Evolutionary conservation across 179 eudicot species (phyloP).

Genomic region (Vitellaria paradoxa): DNA sequence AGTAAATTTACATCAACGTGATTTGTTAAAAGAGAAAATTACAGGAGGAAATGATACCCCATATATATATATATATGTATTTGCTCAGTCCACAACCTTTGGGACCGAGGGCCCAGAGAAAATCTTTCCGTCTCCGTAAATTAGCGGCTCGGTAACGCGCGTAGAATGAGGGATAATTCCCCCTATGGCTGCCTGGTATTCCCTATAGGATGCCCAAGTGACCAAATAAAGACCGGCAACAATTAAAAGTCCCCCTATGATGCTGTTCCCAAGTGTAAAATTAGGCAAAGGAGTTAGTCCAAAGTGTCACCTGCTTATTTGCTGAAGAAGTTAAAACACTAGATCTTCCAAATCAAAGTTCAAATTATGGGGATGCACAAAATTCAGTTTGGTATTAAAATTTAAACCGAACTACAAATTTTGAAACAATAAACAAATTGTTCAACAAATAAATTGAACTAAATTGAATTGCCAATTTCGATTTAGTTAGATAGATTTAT

Average conservation of each 20-base stretch:
- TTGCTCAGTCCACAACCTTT: slow-evolving; percentile 57
- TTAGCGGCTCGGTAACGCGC: slow-evolving; percentile 50
- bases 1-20: no score
- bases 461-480: no score
- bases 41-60: neutral
- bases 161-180: slow-evolving; percentile 20
- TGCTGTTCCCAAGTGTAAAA: slow-evolving; percentile 39
- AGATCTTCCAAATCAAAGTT: neutral
- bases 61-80: neutral
- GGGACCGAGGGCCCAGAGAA: slow-evolving; percentile 46
- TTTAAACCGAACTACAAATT: no score
- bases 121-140: slow-evolving; percentile 45
- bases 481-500: no score
- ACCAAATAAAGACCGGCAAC: slow-evolving; percentile 91
- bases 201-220: slow-evolving; percentile 85
- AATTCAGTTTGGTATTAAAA: no score
- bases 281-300: slow-evolving; percentile 4
- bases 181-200: slow-evolving; percentile 31
- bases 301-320: neutral
- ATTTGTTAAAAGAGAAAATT: no score
- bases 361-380: neutral
- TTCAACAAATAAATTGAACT: no score
- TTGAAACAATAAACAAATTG: no score
- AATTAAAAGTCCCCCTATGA: slow-evolving; percentile 82
- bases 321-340: neutral